Evolutionary conservation across 345 rosid genomes (phyloP), one percentile per base, ranked within the genome.

Genomic region (Populus nigra): DNA sequence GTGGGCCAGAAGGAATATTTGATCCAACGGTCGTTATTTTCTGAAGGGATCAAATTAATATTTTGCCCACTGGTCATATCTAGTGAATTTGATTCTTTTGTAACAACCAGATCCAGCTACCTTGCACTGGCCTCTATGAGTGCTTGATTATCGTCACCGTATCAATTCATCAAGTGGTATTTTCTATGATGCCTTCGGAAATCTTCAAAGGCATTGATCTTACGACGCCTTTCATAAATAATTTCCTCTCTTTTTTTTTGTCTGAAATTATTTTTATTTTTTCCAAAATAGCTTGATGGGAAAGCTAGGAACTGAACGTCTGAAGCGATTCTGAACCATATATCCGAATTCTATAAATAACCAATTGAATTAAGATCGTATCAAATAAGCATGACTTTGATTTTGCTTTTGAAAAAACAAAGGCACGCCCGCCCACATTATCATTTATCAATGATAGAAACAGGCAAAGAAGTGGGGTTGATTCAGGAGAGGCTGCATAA

Each of bases 81-180:
- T 8, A 76, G 79, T 75, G 63, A 75, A 75, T 29, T 65, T 65
- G 47, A 47, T 75, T 65, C 71, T 65, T 45, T 18, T 18, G 41
- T 47, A 47, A 41, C 77, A 20, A 75, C 77, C 77, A 15, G 70
- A 74, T 23, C 47, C n/a, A 33, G 43, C 59, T 53, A 20, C 18
- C 59, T 53, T 7, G 59, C 59, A 53, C 7, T 53, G n/a, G 23
- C 59, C 23, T 53, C 50, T 4, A 41, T 23, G 9, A 45, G 29
- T 18, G 33, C 41, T 36, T 72, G 49, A 33, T 55, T 20, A 2
- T 36, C 35, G 29, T 35, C 20, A 5, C n/a, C 17, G 3, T 53
- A 12, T 13, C 23, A 16, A 69, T 7, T 47, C 7, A 71, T 73
- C 25, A 38, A 53, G 20, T 8, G 12, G 13, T 0, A 1, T 53